phyloP scores from a whole-genome alignment of 169 alveolate species.

The Eimeria falciformis region DNA sequence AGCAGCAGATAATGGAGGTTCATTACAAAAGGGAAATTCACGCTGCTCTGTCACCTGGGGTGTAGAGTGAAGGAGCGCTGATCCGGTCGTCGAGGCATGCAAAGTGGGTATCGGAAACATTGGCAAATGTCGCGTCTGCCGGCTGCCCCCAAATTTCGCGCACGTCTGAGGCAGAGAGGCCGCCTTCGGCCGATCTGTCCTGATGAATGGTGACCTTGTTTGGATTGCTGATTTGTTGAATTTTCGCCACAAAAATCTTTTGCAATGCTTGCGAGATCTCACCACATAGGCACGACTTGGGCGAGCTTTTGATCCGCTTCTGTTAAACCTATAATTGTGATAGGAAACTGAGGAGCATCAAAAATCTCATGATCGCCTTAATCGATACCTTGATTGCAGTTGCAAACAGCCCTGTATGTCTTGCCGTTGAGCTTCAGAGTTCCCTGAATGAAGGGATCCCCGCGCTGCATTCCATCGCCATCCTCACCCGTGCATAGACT shows the following conservation, averaged over 20 bases:
- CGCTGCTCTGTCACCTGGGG: slow-evolving; percentile 59
- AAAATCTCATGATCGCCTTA: neutral
- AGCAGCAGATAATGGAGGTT: neutral
- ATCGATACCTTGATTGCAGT: slow-evolving; percentile 61
- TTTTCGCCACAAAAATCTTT: neutral
- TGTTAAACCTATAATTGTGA: slow-evolving; percentile 16
- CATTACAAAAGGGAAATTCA: neutral
- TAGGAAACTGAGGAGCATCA: neutral
- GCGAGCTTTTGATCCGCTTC: slow-evolving; percentile 65
- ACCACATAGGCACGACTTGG: slow-evolving; percentile 71
- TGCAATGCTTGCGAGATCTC: neutral
- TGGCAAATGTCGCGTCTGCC: slow-evolving; percentile 58
- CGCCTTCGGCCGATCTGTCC: slow-evolving; percentile 57
- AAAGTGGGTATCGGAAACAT: slow-evolving; percentile 53
- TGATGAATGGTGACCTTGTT: slow-evolving; percentile 73
- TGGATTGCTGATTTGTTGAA: slow-evolving; percentile 63
- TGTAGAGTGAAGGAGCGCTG: slow-evolving; percentile 54
- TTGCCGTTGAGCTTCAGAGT: slow-evolving; percentile 63
- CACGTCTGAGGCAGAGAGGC: slow-evolving; percentile 65
- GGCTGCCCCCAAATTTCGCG: slow-evolving; percentile 76
- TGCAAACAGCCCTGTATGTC: slow-evolving; percentile 76
- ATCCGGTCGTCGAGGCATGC: slow-evolving; percentile 71
- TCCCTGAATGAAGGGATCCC: slow-evolving; percentile 73
- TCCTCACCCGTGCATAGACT: neutral
- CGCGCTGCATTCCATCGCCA: slow-evolving; percentile 21